Evolutionary conservation across 192 early-diverging fungal genomes (phyloP).

Genomic region (Neocallimastix lanati): DNA sequence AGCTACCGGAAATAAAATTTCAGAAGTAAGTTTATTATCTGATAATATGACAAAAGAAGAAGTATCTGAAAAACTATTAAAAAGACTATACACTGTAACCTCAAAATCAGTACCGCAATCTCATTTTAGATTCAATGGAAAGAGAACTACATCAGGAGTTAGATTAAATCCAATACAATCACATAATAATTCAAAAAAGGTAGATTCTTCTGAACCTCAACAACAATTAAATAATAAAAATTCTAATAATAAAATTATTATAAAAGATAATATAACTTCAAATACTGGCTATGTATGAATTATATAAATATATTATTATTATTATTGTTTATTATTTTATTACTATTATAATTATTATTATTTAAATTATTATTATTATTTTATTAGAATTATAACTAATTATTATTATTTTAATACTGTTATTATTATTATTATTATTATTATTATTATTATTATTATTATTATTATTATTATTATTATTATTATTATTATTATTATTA

Average conservation of each 20-base stretch:
- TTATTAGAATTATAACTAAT: too few species aligned
- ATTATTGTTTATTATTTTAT: too few species aligned
- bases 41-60: not conserved
- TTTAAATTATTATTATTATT: too few species aligned
- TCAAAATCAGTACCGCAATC: not conserved
- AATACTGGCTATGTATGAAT: too few species aligned
- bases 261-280: too few species aligned
- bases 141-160: not conserved
- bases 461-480: too few species aligned
- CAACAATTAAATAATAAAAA: not conserved
- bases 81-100: not conserved
- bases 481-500: too few species aligned
- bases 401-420: too few species aligned
- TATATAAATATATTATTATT: too few species aligned
- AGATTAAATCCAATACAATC: not conserved
- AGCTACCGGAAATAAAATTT: not conserved
- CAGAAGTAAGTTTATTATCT: not conserved
- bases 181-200: not conserved
- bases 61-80: not conserved
- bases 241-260: not conserved
- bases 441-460: too few species aligned
- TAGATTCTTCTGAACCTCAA: not conserved
- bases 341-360: too few species aligned
- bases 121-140: not conserved
- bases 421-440: too few species aligned